Conservation (phyloP, 1,284 basidiomycete species). For the Pholiota adiposa region DNA sequence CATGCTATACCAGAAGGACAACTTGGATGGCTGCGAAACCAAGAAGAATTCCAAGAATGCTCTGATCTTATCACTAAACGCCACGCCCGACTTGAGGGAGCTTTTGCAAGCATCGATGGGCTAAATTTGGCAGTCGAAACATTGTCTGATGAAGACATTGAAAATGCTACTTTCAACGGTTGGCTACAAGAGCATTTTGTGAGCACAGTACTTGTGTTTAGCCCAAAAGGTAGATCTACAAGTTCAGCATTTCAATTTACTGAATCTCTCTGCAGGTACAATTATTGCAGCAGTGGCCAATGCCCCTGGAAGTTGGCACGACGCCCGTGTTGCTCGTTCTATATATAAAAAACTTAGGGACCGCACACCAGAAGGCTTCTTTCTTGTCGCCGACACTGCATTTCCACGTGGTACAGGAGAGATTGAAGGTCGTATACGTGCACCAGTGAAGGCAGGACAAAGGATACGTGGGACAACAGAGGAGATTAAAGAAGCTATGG, state of each 20-base stretch:
- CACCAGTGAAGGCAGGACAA: conserved; percentile 43
- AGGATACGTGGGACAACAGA: conserved; percentile 27
- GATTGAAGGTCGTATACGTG: conserved; percentile 38
- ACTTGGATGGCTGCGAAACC: no score
- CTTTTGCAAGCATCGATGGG: conserved; percentile 44
- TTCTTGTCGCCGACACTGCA: conserved; percentile 46
- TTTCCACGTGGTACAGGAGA: conserved; percentile 38
- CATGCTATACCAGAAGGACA: no score
- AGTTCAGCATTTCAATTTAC: no score
- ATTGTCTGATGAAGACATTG: conserved; percentile 40
- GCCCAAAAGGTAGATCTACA: conserved; percentile 39
- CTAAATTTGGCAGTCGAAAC: conserved; percentile 32
- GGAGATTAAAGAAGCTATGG: conserved; percentile 23
- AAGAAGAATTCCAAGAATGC: no score
- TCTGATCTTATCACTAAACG: conserved; percentile 35
- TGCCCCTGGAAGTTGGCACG: conserved; percentile 53
- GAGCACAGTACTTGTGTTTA: conserved; percentile 36
- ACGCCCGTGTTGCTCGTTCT: conserved; percentile 40
- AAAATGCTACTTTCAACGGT: conserved; percentile 54
- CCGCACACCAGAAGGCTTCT: conserved; percentile 40
- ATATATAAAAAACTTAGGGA: conserved; percentile 40
- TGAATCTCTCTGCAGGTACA: conserved; percentile 37
- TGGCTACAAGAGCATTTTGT: conserved; percentile 48
- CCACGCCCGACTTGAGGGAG: conserved; percentile 43
- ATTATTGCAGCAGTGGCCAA: no score